A percentile compares a stretch with the other conserved stretches of the same genome.
Evolutionary conservation across 2,329 filamentous ascomycete genomes (phyloP).

Genomic region (Arthroderma sp.): DNA sequence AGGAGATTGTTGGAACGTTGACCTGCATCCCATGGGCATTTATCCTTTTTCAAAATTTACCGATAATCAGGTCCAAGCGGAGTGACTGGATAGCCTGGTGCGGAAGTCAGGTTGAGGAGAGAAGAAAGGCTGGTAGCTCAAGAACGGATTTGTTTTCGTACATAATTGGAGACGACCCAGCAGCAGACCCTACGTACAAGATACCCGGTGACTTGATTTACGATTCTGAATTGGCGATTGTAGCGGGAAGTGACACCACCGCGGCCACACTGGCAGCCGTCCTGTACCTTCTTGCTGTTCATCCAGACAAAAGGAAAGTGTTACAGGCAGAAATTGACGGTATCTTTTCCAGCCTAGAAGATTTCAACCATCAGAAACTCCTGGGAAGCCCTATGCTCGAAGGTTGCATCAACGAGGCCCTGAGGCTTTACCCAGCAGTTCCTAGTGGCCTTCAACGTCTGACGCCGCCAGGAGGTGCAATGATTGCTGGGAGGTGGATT

Average conservation of each 20-base stretch:
- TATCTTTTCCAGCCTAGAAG: conserved; percentile 13
- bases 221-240: conserved; percentile 6
- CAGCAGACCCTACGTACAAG: neutral
- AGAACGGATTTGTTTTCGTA: conserved; percentile 5
- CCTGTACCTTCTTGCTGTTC: conserved; percentile 21
- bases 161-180: conserved; percentile 1
- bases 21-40: conserved; percentile 15
- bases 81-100: conserved; percentile 12
- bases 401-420: conserved; percentile 15
- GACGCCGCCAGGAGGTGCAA: conserved; percentile 22
- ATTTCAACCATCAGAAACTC: conserved; percentile 7
- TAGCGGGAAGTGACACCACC: conserved; percentile 22
- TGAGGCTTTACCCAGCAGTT: conserved; percentile 22
- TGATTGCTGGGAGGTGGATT: conserved; percentile 18
- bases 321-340: conserved; percentile 19
- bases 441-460: conserved; percentile 19
- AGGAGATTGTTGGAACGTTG: conserved; percentile 12
- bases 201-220: conserved; percentile 2
- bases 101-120: conserved; percentile 7
- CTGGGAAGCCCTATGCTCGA: conserved; percentile 2
- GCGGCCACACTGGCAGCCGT: conserved; percentile 18
- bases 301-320: conserved; percentile 17
- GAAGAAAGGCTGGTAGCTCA: conserved; percentile 7
- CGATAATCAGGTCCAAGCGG: conserved; percentile 7
- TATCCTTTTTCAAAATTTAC: conserved; percentile 13